A percentile compares a stretch with the other conserved stretches of the same genome.
Evolutionary conservation across 371 early-diverging fungal species (phyloP).

Genomic region (Mortierella sp.): DNA sequence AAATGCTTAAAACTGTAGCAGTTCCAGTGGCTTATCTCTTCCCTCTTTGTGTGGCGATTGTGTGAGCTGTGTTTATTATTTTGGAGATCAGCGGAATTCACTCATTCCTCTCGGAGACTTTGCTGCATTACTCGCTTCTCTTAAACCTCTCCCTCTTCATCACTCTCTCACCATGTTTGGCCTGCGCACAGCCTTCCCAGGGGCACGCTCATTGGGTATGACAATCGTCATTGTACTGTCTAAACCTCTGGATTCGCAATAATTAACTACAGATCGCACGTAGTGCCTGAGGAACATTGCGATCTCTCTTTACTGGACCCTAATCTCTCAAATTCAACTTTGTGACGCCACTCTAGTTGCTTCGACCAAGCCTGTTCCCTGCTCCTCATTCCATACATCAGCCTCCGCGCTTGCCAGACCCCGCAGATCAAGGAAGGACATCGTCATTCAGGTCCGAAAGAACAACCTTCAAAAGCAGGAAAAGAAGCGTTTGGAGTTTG

Average conservation of each 20-base stretch:
- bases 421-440: conserved; percentile 57
- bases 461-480: conserved; percentile 47
- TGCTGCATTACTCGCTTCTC: background rate
- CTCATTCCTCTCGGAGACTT: conserved; percentile 12
- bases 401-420: conserved; percentile 49
- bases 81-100: conserved; percentile 14
- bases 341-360: conserved; percentile 27
- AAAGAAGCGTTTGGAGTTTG: conserved; percentile 41
- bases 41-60: conserved; percentile 1
- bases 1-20: background rate
- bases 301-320: conserved; percentile 1
- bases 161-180: conserved; percentile 39
- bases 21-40: background rate
- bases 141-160: background rate
- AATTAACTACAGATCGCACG: background rate
- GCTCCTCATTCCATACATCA: conserved; percentile 57
- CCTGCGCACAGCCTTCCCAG: conserved; percentile 44
- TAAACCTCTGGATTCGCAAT: background rate
- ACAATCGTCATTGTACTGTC: background rate
- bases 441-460: conserved; percentile 50
- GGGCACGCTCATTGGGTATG: conserved; percentile 53
- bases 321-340: background rate
- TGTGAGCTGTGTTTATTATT: conserved; percentile 11
- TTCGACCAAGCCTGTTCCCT: conserved; percentile 33
- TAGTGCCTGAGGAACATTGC: background rate